Base-by-base conservation (phyloP, 208 protist species). In the Leishmania martiniquensis region DNA sequence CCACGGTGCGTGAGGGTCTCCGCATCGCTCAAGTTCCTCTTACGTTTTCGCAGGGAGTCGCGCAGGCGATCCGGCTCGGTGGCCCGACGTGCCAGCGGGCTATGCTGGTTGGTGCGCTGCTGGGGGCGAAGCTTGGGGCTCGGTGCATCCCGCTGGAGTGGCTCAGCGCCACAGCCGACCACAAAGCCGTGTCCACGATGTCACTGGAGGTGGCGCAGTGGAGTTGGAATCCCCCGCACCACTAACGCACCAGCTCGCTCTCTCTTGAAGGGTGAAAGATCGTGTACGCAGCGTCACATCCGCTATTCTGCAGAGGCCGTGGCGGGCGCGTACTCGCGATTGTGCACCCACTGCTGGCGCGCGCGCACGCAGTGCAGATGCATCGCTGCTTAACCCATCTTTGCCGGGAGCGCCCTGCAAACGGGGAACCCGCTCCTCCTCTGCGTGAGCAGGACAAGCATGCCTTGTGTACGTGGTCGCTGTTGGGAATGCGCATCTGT, bases 141-240 rank as follows among this genome's bases (percentile, higher is more conserved):
- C 91, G 94, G 7, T 67, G 81, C 34, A 87, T 97, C 34, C 91
- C 94, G 32, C 60, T 81, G 37, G 77, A 78, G 45, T 97, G 94
- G 92, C 62, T 97, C 25, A 95, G 83, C 72, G 91, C 94, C 29
- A 96, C 90, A 25, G 75, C 73, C 5, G 89, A 93, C 49, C 81
- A 95, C 77, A 82, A 83, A 66, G 69, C 87, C 6, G 82, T 97
- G 44, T 78, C 84, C 52, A 96, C 91, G 20, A 73, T 89, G 78
- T 87, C 94, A 39, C 75, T 96, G 37, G 88, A 95, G 75, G 78
- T 96, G 20, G 90, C 92, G 13, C 94, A 97, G 84, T 95, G 91
- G 86, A 81, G 85, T 51, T 97, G 92, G 91, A 97, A 97, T 72
- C 91, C 94, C 22, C 85, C 92, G 13, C 88, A 86, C 54, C 82